phyloP scores from a whole-genome alignment of 176 grass and related monocot genomes.

The Ensete ventricosum region DNA sequence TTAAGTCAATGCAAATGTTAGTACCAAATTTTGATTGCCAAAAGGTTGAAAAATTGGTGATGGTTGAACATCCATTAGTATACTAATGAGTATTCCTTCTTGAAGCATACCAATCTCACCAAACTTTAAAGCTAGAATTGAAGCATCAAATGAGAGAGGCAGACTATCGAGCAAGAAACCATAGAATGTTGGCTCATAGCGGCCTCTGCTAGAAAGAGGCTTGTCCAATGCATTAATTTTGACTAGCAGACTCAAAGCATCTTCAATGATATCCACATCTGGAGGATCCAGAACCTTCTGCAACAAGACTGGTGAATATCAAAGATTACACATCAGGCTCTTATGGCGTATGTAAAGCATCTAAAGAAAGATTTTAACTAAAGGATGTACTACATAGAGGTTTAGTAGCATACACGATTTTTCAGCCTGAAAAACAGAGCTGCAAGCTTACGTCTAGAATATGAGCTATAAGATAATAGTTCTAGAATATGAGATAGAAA shows the following conservation, averaged over 20 bases:
- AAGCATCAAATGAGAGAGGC: conserved; percentile 79
- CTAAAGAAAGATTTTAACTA: no score
- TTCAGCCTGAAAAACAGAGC: no score
- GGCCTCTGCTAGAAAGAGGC: conserved; percentile 38
- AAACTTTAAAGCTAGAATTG: conserved; percentile 67
- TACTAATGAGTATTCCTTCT: conserved; percentile 71
- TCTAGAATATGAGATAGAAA: no score
- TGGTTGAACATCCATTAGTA: conserved; percentile 80
- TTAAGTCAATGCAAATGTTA: neutral
- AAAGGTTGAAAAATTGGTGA: conserved; percentile 76
- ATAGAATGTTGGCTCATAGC: conserved; percentile 71
- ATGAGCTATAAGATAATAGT: no score
- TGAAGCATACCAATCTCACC: conserved; percentile 47
- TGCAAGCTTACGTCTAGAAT: no score
- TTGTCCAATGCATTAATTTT: conserved; percentile 59
- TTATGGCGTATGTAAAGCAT: neutral
- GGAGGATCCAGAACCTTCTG: conserved; percentile 72
- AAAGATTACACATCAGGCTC: conserved; percentile 1
- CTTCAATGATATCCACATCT: conserved; percentile 41
- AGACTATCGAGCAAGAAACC: conserved; percentile 72
- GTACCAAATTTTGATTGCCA: conserved; percentile 70
- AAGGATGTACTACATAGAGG: no score
- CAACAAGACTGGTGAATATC: conserved; percentile 48
- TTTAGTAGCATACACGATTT: no score
- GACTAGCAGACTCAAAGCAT: conserved; percentile 53